Base-by-base conservation (phyloP, 441 rosid species). In the Arabidopsis hybrid region DNA sequence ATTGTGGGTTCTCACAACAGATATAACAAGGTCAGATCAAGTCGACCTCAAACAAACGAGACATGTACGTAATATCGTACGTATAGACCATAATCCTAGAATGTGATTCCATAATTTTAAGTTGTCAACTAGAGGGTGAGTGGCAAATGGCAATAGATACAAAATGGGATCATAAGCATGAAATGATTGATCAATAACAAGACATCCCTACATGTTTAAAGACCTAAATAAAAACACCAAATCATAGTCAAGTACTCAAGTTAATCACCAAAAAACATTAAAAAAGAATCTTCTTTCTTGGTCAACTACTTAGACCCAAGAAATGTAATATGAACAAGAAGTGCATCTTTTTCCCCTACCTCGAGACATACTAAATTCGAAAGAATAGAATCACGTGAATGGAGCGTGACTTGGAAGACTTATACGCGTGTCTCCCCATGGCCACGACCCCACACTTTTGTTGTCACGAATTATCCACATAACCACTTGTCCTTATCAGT, bases 371-470 rank as follows among this genome's bases (percentile, higher is more conserved):
- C 31, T 53, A 35, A 52, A 11, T 58, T 46, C 11, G 56, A 59
- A 65, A 69, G 69, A 66, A 71, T 52, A 77, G 72, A 71, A 77
- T 60, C 80, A 77, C 80, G 80, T 77, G 80, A 77, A 36, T 35
- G 47, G 69, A 71, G 72, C 80, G 76, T 77, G 80, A 60, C 43
- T 67, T 32, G 0, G 40, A 74, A 67, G 67, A 32, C 72, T 71
- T 66, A 26, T 60, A 62, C 68, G 67, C 67, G 66, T 75, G 73
- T 74, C 67, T 58, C 14, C 18, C 56, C 49, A 42, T 42, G 32
- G 11, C 40, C 36, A 71, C 42, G 57, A 65, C 61, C 76, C 75
- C 61, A 64, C 79, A 57, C 18, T 55, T 17, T 53, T 49, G 40
- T 58, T 21, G 29, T 59, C 73, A 77, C 69, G 52, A 65, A 77